Evolutionary conservation across 371 early-diverging fungal genomes (phyloP), one percentile per base, ranked within the genome.

Genomic region (Dichotomocladium elegans): DNA sequence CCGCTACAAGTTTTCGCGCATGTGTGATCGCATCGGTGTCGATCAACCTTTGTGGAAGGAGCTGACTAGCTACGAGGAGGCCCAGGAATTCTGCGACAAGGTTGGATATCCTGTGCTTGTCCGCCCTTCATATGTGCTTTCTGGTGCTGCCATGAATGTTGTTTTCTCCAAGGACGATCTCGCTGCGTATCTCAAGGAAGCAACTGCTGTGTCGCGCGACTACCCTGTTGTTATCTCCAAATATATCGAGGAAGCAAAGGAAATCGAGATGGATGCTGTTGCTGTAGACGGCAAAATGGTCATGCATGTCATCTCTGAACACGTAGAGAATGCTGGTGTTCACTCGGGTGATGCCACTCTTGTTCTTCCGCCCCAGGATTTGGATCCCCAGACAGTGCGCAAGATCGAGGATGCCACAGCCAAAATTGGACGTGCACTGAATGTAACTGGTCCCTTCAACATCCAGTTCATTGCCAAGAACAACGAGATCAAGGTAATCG

Each of bases 331-430:
- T 51, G 95, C 95, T 19, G 97, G 97, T 60, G 97, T 96, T 10
- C 95, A 96, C 66, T 94, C 94, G 51, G 97, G 95, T 48, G 95
- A 96, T 75, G 97, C 97, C 14, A 92, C 94, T n/a, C 75, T 95
- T 45, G 81, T 94, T 10, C 79, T 92, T 37, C 96, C 96, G 14
- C 83, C 92, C 10, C 88, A 83, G 26, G 90, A 88, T 26, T 61
- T 96, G 37, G 71, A 76, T 27, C 56, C 70, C 2, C 70, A 66
- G 5, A 90, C 89, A 45, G 77, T 91, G 53, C 84, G 86, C 74
- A 76, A 68, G 11, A 88, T 92, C 55, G 91, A 93, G 15, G 79
- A 84, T 52, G 87, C 92, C 74, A 87, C 94, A 6, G 92, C 92
- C 69, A 92, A 93, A 80, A 82, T 91, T 73, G 94, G 90, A n/a